These are phyloP conservation scores for Guyanaporus albipodus DNA, from an alignment of 768 basidiomycete species.

Conservation along the genomic window DNA sequence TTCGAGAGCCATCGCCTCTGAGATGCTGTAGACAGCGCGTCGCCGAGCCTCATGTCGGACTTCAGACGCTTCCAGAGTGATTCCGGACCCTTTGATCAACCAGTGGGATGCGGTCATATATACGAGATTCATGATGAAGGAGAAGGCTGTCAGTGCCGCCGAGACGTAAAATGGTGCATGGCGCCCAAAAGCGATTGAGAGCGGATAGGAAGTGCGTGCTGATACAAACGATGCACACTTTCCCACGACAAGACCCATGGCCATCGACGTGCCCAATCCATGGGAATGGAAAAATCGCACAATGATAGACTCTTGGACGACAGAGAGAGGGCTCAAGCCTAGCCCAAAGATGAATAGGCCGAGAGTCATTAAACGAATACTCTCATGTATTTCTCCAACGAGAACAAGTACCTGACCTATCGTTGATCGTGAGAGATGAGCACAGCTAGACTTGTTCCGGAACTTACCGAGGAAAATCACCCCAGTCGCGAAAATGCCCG, in stretches of 20 bases:
- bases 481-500: slow-evolving; percentile 71
- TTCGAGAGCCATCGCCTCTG: slow-evolving; percentile 60
- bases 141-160: slow-evolving; percentile 58
- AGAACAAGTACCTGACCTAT: slow-evolving; percentile 68
- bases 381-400: slow-evolving; percentile 54
- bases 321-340: slow-evolving; percentile 74
- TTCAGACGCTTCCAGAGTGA: slow-evolving; percentile 63
- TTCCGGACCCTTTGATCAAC: slow-evolving; percentile 57
- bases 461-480: slow-evolving; percentile 57
- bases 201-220: slow-evolving; percentile 70
- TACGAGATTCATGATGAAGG: slow-evolving; percentile 63
- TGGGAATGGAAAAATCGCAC: slow-evolving; percentile 76
- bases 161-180: slow-evolving; percentile 74
- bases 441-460: neutral
- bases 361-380: slow-evolving; percentile 65
- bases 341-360: slow-evolving; percentile 80
- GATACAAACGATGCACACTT: slow-evolving; percentile 76
- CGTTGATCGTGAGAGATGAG: slow-evolving; percentile 5
- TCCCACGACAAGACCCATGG: slow-evolving; percentile 78
- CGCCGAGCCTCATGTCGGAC: slow-evolving; percentile 51
- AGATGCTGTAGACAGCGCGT: slow-evolving; percentile 40
- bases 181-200: slow-evolving; percentile 62
- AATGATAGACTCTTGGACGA: slow-evolving; percentile 82
- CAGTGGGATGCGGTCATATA: slow-evolving; percentile 64
- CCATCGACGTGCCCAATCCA: slow-evolving; percentile 72